A percentile compares a stretch with the other conserved stretches of the same genome.
phyloP scores from a whole-genome alignment of 2,329 filamentous ascomycete species.

The Zasmidium cellare region DNA sequence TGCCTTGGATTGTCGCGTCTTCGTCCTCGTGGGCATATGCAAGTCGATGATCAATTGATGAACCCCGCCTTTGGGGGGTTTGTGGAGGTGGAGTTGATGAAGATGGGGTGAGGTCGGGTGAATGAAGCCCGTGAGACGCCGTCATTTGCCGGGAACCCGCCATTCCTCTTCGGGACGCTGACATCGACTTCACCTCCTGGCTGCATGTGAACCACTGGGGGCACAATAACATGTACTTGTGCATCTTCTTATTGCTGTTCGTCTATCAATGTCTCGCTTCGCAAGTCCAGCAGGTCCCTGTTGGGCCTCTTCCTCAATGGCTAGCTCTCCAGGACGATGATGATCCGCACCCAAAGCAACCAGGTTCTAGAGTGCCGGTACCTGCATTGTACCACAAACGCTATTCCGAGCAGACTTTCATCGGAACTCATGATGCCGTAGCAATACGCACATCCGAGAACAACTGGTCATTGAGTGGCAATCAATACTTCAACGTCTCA shows the following conservation, averaged over 20 bases:
- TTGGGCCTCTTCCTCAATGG: neutral
- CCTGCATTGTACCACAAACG: conserved; percentile 54
- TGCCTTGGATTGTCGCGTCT: neutral
- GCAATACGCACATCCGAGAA: conserved; percentile 50
- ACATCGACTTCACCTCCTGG: neutral
- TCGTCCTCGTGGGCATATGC: neutral
- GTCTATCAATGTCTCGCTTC: neutral
- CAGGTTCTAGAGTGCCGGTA: conserved; percentile 18
- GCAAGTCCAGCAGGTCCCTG: neutral
- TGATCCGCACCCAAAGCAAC: conserved; percentile 21
- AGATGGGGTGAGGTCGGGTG: neutral
- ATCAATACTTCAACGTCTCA: conserved; percentile 46
- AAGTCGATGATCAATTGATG: neutral
- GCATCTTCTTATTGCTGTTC: neutral
- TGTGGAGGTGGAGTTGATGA: neutral
- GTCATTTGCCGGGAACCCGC: neutral
- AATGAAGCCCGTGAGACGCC: neutral
- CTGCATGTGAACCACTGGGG: no score
- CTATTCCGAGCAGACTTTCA: conserved; percentile 61
- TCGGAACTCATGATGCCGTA: conserved; percentile 66
- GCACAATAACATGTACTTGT: neutral
- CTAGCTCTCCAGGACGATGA: neutral
- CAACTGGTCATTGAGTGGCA: conserved; percentile 32
- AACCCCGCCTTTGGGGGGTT: neutral
- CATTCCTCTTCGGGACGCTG: neutral